Percentiles rank a stretch among this genome's conserved stretches.
phyloP scores from a whole-genome alignment of 2,329 filamentous ascomycete genomes.

The Cercospora zeae-maydis region DNA sequence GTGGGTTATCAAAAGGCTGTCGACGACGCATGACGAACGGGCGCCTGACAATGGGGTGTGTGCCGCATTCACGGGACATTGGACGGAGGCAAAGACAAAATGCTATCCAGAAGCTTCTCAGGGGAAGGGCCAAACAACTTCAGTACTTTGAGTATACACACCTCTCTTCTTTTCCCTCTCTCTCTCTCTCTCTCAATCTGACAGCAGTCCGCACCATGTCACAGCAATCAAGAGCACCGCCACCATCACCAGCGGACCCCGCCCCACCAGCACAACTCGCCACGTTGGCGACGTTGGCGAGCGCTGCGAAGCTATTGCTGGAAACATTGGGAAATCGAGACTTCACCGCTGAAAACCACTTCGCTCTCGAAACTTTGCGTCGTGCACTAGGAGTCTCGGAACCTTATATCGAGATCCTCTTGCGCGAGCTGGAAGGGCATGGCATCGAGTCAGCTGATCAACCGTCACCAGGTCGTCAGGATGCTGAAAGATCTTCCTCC shows the following conservation, averaged over 20 bases:
- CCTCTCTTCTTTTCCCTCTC: neutral
- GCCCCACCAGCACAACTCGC: neutral
- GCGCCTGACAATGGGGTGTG: neutral
- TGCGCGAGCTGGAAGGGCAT: neutral
- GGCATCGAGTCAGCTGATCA: neutral
- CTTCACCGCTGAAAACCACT: neutral
- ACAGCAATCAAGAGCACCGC: neutral
- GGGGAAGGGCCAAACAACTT: neutral
- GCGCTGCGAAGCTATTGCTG: constrained; percentile 1
- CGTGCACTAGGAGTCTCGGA: constrained; percentile 3
- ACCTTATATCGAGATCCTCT: constrained; percentile 1
- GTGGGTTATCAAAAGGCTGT: neutral
- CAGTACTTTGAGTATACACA: neutral
- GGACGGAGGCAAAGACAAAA: neutral
- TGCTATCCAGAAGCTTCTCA: neutral
- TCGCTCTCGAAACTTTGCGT: constrained; percentile 5
- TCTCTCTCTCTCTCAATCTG: neutral
- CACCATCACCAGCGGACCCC: neutral
- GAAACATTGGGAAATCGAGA: constrained; percentile 1
- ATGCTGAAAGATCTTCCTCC: neutral
- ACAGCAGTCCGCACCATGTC: neutral
- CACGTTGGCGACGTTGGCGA: neutral
- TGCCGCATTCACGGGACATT: neutral
- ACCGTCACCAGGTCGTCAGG: neutral
- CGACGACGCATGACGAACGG: neutral